A percentile compares a stretch with the other conserved stretches of the same genome.
Evolutionary conservation across 2,329 filamentous ascomycete species (phyloP).

Genomic region (Periconia sp.): DNA sequence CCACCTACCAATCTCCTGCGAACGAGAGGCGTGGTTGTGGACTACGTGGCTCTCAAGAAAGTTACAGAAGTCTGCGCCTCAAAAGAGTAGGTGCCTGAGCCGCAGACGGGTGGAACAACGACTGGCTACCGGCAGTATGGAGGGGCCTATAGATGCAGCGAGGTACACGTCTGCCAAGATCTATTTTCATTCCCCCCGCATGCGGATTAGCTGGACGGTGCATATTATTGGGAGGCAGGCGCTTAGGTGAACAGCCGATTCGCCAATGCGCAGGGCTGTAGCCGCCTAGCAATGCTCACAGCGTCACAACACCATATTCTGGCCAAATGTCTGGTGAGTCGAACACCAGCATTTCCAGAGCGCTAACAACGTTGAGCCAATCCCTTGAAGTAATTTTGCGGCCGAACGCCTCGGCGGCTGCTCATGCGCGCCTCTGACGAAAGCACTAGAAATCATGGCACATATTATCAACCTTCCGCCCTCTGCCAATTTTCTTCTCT

Average conservation of each 20-base stretch:
- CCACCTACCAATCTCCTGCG: neutral
- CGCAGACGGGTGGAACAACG: slow-evolving; percentile 6
- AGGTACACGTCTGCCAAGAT: slow-evolving; percentile 40
- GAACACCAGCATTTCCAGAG: slow-evolving; percentile 28
- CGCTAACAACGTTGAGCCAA: slow-evolving; percentile 39
- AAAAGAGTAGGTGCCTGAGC: neutral
- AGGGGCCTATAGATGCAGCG: slow-evolving; percentile 21
- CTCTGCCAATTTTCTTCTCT: slow-evolving; percentile 21
- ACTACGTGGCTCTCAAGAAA: too few species aligned
- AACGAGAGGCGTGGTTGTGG: slow-evolving; percentile 11
- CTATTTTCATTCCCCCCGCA: slow-evolving; percentile 30
- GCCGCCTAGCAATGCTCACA: slow-evolving; percentile 38
- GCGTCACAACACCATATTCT: slow-evolving; percentile 33
- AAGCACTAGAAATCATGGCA: slow-evolving; percentile 30
- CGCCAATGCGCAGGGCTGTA: slow-evolving; percentile 27
- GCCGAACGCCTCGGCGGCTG: slow-evolving; percentile 45
- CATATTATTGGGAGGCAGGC: slow-evolving; percentile 28
- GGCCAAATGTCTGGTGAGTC: slow-evolving; percentile 31
- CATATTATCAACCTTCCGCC: slow-evolving; percentile 45
- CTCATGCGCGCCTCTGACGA: slow-evolving; percentile 35
- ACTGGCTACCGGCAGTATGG: slow-evolving; percentile 12
- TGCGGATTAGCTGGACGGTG: slow-evolving; percentile 26
- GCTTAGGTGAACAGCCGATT: slow-evolving; percentile 30
- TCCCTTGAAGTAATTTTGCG: slow-evolving; percentile 30
- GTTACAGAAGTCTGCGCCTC: neutral